Percentiles rank a stretch among this genome's conserved stretches.
Evolutionary conservation across 192 early-diverging fungal genomes (phyloP).

Genomic region (Coemansia sp.): DNA sequence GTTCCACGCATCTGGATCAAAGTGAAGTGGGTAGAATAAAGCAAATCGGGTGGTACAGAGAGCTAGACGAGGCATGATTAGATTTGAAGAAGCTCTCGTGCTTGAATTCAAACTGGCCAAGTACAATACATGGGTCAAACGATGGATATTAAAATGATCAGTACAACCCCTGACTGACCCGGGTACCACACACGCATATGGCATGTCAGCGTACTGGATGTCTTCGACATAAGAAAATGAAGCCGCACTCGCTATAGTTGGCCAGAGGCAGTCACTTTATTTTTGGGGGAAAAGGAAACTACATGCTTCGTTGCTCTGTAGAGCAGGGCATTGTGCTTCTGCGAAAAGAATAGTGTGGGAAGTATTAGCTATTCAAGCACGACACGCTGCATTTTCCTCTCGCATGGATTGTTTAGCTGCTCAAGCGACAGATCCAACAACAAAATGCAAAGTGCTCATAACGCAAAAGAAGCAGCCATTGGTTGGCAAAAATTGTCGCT

Average conservation of each 20-base stretch:
- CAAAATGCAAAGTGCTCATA: neutral
- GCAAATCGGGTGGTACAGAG: neutral
- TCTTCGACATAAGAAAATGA: neutral
- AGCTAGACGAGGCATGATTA: neutral
- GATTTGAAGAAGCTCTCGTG: neutral
- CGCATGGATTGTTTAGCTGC: slow-evolving; percentile 1
- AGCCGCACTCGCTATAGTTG: neutral
- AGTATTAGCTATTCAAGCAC: slow-evolving; percentile 2
- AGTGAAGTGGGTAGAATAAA: neutral
- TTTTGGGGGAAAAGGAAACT: neutral
- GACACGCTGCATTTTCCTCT: neutral
- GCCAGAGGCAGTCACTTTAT: neutral
- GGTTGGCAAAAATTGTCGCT: neutral
- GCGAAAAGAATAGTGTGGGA: slow-evolving; percentile 4
- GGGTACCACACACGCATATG: neutral
- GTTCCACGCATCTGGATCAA: neutral
- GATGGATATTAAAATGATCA: neutral
- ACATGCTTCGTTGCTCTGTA: neutral
- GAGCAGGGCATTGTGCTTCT: neutral
- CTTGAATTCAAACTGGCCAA: neutral
- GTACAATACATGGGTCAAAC: neutral
- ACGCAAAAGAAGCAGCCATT: neutral
- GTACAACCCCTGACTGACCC: neutral
- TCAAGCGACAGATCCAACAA: neutral
- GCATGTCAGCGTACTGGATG: neutral